Base-by-base conservation (phyloP, 495 filamentous ascomycete genomes). In the Pyrenula massariospora region DNA sequence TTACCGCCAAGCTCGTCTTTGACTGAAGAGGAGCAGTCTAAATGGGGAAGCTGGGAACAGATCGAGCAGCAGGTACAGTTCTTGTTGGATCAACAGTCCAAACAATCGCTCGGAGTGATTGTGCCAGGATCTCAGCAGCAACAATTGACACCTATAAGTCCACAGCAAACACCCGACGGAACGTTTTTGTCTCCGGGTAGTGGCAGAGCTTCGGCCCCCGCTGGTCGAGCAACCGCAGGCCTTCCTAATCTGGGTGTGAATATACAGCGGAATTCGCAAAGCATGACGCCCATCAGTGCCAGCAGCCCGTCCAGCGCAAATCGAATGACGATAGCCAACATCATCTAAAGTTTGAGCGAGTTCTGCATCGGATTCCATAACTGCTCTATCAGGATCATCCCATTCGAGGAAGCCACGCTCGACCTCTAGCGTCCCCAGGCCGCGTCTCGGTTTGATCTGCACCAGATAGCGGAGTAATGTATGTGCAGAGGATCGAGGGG, bases 301-400 rank as follows among this genome's bases (percentile, higher is more conserved):
- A 25, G 69, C 60, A 51, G 62, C 70, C 5, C 70, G 57, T 50
- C 68, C 68, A 54, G 63, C 69, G 56, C 50, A 31, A 70, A 73
- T 60, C 77, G 86, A 58, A 88, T 91, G 69, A 87, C 84, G 58
- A 91, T 91, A 63, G 86, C 86, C 42, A 89, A 86, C 67, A 89
- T 91, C 54, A 89, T 91, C 55, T 84, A 66, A 42, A n/a, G n/a
- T n/a, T n/a, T n/a, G n/a, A n/a, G n/a, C n/a, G n/a, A n/a, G n/a
- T n/a, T n/a, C n/a, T n/a, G n/a, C n/a, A n/a, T n/a, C n/a, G n/a
- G n/a, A n/a, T n/a, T n/a, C n/a, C n/a, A n/a, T n/a, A n/a, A n/a
- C n/a, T n/a, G n/a, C n/a, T n/a, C n/a, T n/a, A n/a, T n/a, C n/a
- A n/a, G n/a, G n/a, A n/a, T n/a, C n/a, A n/a, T n/a, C n/a, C n/a